phyloP scores from a whole-genome alignment of 2,329 filamentous ascomycete genomes.

The Trichophyton simii region DNA sequence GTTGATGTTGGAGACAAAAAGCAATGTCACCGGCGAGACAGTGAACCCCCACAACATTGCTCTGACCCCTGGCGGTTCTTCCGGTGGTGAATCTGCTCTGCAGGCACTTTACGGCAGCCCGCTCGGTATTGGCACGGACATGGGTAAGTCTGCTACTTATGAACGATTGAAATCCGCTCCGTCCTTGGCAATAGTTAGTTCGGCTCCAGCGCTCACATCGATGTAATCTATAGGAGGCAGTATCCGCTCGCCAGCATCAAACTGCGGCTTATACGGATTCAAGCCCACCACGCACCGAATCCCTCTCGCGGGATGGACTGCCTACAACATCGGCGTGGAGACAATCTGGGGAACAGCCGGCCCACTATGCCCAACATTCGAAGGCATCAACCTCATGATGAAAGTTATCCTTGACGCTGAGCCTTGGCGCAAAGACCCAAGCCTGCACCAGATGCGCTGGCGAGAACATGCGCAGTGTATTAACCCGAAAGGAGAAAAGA shows the following conservation, averaged over 20 bases:
- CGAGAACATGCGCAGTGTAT: constrained; percentile 16
- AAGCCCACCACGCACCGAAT: constrained; percentile 34
- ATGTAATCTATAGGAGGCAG: constrained; percentile 38
- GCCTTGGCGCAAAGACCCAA: constrained; percentile 29
- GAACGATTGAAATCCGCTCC: constrained; percentile 14
- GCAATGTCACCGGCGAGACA: constrained; percentile 51
- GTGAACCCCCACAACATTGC: constrained; percentile 52
- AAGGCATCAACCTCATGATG: constrained; percentile 20
- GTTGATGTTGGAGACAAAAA: constrained; percentile 47
- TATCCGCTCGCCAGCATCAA: constrained; percentile 39
- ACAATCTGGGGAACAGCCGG: constrained; percentile 35
- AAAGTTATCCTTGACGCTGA: constrained; percentile 22
- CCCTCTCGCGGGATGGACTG: constrained; percentile 36
- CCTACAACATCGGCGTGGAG: constrained; percentile 26
- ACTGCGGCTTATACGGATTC: constrained; percentile 38
- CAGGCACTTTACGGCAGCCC: constrained; percentile 47
- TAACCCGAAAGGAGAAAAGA: constrained; percentile 22
- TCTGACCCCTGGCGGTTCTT: constrained; percentile 52
- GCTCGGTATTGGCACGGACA: constrained; percentile 53
- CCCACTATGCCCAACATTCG: constrained; percentile 19
- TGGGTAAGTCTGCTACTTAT: constrained; percentile 30
- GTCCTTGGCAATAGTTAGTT: background rate
- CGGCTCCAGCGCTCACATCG: background rate
- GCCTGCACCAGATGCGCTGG: constrained; percentile 28
- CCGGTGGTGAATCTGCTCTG: constrained; percentile 55